A percentile compares a stretch with the other conserved stretches of the same genome.
These are phyloP conservation scores for Yamagishiella unicocca DNA, from an alignment of 139 green algal species.

Conservation along the genomic window DNA sequence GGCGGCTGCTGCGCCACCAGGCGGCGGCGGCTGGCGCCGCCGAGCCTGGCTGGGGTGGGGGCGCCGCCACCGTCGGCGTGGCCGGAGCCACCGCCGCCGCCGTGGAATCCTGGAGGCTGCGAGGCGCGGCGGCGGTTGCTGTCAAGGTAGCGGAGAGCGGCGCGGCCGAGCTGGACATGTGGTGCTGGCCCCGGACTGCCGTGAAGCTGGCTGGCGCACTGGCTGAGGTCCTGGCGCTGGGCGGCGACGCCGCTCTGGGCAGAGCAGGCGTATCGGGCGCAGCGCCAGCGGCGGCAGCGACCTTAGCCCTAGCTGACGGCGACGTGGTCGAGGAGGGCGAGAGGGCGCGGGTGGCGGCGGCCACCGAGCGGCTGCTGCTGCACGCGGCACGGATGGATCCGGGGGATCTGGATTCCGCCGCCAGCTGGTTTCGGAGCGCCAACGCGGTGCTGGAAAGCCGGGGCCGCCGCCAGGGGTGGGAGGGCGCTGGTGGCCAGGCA, in stretches of 20 bases:
- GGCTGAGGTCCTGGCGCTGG: background rate
- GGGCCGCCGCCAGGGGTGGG: too few relatives aligned
- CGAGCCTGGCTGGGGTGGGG: too few relatives aligned
- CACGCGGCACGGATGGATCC: background rate
- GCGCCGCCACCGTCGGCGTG: background rate
- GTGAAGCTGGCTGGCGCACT: background rate
- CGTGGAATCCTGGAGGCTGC: background rate
- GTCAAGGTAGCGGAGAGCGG: background rate
- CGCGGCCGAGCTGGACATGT: background rate
- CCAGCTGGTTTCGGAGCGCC: background rate
- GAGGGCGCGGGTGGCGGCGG: background rate
- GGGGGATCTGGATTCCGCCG: background rate
- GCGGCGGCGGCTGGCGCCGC: background rate
- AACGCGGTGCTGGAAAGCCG: background rate
- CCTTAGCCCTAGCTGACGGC: background rate
- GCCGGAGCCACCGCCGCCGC: background rate
- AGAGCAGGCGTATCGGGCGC: background rate
- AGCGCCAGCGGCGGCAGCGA: background rate
- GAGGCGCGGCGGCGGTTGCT: background rate
- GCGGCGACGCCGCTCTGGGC: background rate
- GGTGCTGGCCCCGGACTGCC: constrained; percentile 14
- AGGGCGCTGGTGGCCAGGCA: background rate
- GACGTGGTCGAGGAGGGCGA: background rate
- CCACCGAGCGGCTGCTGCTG: constrained; percentile 18
- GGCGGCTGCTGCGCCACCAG: background rate